Base-by-base conservation (phyloP, 306 rosid genomes). In the Fragaria vesca region DNA sequence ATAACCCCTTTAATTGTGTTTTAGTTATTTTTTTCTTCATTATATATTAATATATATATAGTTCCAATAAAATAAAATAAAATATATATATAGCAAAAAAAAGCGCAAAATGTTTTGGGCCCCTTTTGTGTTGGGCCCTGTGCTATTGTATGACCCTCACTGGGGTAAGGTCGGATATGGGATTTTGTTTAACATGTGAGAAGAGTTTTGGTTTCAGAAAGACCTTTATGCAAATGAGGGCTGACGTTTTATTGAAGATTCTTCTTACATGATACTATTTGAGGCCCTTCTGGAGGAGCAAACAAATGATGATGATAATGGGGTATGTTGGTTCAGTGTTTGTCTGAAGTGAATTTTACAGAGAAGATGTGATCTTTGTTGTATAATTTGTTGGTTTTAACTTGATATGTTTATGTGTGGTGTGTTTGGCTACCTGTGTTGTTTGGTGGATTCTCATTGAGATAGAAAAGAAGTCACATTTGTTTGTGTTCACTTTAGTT, bases 191-290 rank as follows among this genome's bases (percentile, higher is more conserved):
- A 74, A 60, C 2, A 13, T 28, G 30, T 52, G n/a, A 34, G 9
- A 70, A 61, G 13, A 46, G 45, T 30, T 81, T 74, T 71, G 47
- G 21, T 80, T 69, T 61, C 79, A 89, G 92, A 81, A 54, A 2
- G 28, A 55, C 4, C 1, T 88, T 63, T 91, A 89, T 60, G 20
- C 85, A 52, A 60, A 79, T 0, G 80, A 69, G 0, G 91, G 91
- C 0, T 91, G 92, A 91, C 58, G 65, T 13, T 91, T 89, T 62
- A 71, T 91, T 12, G 94, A 91, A 79, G 89, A 80, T 0, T 72
- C 57, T 5, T 69, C 84, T 74, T 91, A 89, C 80, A 60, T 50
- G 20, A 80, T 82, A 17, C 88, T 89, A 4, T 74, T 89, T 13
- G 86, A 91, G 0, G 24, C 81, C 12, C 74, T 91, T 13, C 87